Evolutionary conservation across 208 protist species (phyloP), one percentile per base, ranked within the genome.

Genomic region (Acanthamoeba healyi): DNA sequence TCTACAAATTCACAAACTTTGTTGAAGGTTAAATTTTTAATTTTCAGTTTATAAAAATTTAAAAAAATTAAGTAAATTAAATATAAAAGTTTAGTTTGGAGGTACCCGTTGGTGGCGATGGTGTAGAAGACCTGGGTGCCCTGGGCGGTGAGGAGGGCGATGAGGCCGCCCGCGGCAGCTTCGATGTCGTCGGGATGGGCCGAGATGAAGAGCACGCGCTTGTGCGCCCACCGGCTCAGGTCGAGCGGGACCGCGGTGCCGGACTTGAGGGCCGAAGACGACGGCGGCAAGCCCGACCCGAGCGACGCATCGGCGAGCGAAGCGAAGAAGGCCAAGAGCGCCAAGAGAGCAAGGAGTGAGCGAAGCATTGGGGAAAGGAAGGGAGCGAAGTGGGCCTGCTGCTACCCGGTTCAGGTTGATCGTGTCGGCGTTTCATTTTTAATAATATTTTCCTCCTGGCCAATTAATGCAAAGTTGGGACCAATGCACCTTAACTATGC

Each of bases 101-200:
- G 9, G 70, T 88, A 88, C 81, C 81, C 81, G 46, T 88, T 88
- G 44, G 81, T 88, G 81, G 38, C 46, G n/a, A 88, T 88, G 42
- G 46, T 36, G 54, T 65, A 88, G 81, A 65, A 63, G 32, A 88
- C 81, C 32, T 88, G 29, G n/a, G 81, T 88, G 26, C 81, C 81
- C 24, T 88, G 81, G 6, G 81, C 44, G 81, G 81, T 88, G 49
- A 88, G 81, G 49, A 88, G 46, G 32, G 49, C 81, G 26, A 88
- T 61, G n/a, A 24, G 32, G 34, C 81, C 81, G 22, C 81, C 81
- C 32, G n/a, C 81, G 29, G 81, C n/a, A 12, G 81, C 81, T 36
- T 88, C 81, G 54, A 88, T 88, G 19, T 88, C 81, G 32, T 88
- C 81, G 22, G 81, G 81, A n/a, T 88, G 81, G 12, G 81, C 81